Percentiles rank a stretch among this genome's conserved stretches.
These are phyloP conservation scores for Fallopia convolvulus DNA, from an alignment of 148 eudicot genomes.

Conservation along the genomic window DNA sequence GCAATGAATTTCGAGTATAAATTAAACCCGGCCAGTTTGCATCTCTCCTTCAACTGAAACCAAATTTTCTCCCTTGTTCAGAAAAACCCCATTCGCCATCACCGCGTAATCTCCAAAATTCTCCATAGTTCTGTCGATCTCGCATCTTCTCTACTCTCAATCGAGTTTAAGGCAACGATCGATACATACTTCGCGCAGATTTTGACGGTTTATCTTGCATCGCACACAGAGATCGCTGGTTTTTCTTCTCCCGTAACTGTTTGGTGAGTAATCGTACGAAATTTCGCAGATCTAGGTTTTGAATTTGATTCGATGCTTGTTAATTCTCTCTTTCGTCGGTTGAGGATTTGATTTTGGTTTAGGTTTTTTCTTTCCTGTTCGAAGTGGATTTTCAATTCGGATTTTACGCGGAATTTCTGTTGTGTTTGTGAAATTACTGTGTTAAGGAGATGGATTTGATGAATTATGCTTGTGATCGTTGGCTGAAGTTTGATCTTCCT, in stretches of 20 bases:
- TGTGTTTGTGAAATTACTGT: neutral
- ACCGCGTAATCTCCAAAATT: neutral
- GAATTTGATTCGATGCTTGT: neutral
- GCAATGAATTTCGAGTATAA: neutral
- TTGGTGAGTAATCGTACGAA: conserved; percentile 3
- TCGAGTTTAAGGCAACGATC: neutral
- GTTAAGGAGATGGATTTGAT: neutral
- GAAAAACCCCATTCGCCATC: neutral
- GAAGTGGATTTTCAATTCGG: neutral
- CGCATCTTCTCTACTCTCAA: neutral
- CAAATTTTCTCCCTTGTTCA: neutral
- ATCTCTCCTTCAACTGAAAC: neutral
- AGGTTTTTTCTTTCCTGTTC: neutral
- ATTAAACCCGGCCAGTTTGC: neutral
- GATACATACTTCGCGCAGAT: neutral
- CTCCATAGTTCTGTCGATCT: neutral
- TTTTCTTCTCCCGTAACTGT: neutral
- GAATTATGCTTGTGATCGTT: neutral
- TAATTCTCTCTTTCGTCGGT: neutral
- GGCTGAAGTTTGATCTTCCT: neutral
- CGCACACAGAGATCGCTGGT: neutral
- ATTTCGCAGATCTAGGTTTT: neutral
- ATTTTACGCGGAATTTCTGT: neutral
- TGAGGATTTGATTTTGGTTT: neutral
- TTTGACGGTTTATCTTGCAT: neutral